Percentiles rank a stretch among this genome's conserved stretches.
Conservation (phyloP, 768 basidiomycete species). For the Coprinopsis marcescibilis region DNA sequence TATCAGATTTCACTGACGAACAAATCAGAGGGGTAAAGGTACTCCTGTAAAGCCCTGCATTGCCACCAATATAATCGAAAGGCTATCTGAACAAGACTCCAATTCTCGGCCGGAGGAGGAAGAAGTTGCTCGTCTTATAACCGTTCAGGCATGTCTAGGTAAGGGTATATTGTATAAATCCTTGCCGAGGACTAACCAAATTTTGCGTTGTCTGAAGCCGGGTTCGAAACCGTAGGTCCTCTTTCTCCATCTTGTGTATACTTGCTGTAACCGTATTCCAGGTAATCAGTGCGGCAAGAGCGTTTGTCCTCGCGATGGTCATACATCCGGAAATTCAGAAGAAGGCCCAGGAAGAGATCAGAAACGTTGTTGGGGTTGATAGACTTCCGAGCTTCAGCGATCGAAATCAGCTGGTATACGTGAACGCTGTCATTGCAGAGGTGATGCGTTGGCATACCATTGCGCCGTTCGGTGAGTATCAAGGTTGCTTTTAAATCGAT, state of each 20-base stretch:
- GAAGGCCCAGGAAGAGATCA: constrained; percentile 36
- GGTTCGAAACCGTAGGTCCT: constrained; percentile 32
- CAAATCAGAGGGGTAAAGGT: background rate
- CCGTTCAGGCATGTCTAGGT: constrained; percentile 8
- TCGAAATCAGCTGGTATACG: constrained; percentile 26
- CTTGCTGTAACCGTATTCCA: constrained; percentile 7
- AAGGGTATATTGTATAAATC: background rate
- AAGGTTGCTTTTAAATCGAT: background rate
- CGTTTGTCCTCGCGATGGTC: constrained; percentile 35
- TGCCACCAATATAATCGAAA: constrained; percentile 7
- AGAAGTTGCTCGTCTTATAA: constrained; percentile 7
- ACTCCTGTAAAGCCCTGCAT: constrained; percentile 2
- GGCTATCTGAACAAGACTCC: constrained; percentile 3
- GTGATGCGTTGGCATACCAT: constrained; percentile 16
- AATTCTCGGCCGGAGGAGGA: constrained; percentile 1
- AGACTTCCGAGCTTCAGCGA: constrained; percentile 32
- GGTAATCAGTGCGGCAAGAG: constrained; percentile 23
- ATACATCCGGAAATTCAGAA: constrained; percentile 29
- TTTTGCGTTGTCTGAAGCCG: constrained; percentile 20
- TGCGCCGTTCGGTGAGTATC: constrained; percentile 14
- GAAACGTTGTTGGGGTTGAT: constrained; percentile 27
- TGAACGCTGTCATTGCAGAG: constrained; percentile 30
- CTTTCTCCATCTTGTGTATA: background rate
- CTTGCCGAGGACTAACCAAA: background rate
- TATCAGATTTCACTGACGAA: background rate